Base-by-base conservation (phyloP, 176 grass and related monocot genomes). In the Oryza glaberrima region DNA sequence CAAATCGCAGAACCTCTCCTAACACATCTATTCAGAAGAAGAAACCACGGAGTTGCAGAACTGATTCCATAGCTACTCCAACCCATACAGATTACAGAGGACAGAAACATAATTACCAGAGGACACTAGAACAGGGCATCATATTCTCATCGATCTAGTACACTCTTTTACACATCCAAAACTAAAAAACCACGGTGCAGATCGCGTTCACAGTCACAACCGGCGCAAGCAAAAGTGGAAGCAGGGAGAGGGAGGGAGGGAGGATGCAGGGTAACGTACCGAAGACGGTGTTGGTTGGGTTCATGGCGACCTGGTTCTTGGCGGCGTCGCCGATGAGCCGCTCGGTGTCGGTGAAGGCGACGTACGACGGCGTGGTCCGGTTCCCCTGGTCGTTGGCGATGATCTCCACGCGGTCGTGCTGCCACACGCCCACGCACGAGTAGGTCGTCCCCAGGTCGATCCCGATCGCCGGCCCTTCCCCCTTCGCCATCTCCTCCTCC, bases 231-330 rank as follows among this genome's bases (percentile, higher is more conserved):
- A 15, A 69, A 56, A 56, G 8, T 6, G 69, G 6, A 13, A 4
- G 0, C 35, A 36, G 34, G 4, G 2, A 1, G 26, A 26, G 26
- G 26, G 26, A 5, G 5, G 0, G 4, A 7, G 36, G 36, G 36
- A 38, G 36, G 36, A 38, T 38, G 36, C 36, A 5, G 4, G 4
- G 45, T 17, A 5, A 89, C 79, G 85, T 86, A 94, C 94, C 94
- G 70, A 97, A 96, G 54, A 96, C 94, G 68, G 94, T 96, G 85
- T 96, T 96, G 89, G 65, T 91, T 45, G 94, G 91, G 84, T 96
- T 96, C 94, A 96, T 96, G 89, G 94, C 94, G 84, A 97, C 94
- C 94, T 97, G 94, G 77, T 97, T 97, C 94, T 94, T 97, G 19
- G 94, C 94, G 1, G 94, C 91, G 26, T 97, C 91, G 68, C 94